Evolutionary conservation across 495 filamentous ascomycete genomes (phyloP), one percentile per base, ranked within the genome.

Genomic region (Oidiodendron maius): DNA sequence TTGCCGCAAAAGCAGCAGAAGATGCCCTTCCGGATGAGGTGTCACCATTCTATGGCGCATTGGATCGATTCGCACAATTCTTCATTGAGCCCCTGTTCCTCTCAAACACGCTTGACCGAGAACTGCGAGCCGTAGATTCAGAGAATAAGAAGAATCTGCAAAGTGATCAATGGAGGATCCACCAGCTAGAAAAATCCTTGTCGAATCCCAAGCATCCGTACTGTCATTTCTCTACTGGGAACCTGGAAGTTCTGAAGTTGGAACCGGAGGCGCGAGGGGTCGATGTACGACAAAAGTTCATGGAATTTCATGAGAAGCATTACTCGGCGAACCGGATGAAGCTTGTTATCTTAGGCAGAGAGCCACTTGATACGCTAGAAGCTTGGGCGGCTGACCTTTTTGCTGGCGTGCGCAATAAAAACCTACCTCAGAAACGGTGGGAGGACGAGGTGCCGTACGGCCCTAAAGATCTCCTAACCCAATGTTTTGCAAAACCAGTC

Each of bases 91-190:
- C 93, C 0, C 78, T 99, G 18, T 99, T 97, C 64, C 75, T 96
- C 11, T 80, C 83, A 44, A 89, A 83, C 34, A 96, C 91, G 2
- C 64, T 99, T 34, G 93, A 99, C 54, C 81, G 93, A 23, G 93
- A 99, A 67, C 71, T 99, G 50, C 78, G 72, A 51, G 93, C 93
- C 16, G 93, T 99, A 16, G 93, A 99, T 67, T 97, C 93, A 0
- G 93, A 99, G 63, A 96, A 97, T 68, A 99, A 99, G 75, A 97
- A 99, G 74, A 99, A 99, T 54, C 77, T 99, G 20, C 93, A 99
- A 69, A 95, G 78, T 65, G 93, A 99, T 63, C 71, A 79, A 50
- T 99, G 94, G 94, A 83, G 93, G 17, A 66, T 96, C 50, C 81
- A 91, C 65, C 93, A 99, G 62, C 75, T 99, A 24, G 87, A 87